These are phyloP conservation scores for Biscogniauxia sp. DNA, from an alignment of 2,329 filamentous ascomycete genomes.

Conservation along the genomic window DNA sequence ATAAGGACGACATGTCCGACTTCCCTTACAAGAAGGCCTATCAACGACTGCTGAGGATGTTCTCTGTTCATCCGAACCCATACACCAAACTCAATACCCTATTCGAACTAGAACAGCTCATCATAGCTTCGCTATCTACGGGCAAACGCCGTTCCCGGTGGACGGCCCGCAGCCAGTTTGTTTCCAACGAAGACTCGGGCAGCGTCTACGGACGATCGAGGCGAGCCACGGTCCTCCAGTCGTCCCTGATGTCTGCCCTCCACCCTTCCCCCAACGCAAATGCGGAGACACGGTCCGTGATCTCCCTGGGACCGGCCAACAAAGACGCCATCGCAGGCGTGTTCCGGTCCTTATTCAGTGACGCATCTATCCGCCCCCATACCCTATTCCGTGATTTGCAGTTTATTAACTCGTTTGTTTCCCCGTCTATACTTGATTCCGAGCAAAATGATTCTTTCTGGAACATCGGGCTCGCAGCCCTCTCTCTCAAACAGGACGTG, in stretches of 20 bases:
- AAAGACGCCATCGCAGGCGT: conserved; percentile 66
- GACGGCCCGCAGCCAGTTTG: conserved; percentile 38
- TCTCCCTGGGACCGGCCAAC: conserved; percentile 49
- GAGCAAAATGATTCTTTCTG: conserved; percentile 78
- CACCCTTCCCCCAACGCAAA: conserved; percentile 40
- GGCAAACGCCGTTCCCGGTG: conserved; percentile 42
- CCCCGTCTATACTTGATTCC: conserved; percentile 58
- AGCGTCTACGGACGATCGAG: conserved; percentile 39
- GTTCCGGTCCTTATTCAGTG: conserved; percentile 65
- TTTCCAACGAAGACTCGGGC: conserved; percentile 33
- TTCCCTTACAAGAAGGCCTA: conserved; percentile 85
- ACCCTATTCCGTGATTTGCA: conserved; percentile 81
- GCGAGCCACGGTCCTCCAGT: conserved; percentile 55
- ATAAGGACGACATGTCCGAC: conserved; percentile 43
- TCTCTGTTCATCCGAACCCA: conserved; percentile 86
- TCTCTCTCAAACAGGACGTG: conserved; percentile 85
- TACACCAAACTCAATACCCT: conserved; percentile 81
- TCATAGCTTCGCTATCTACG: conserved; percentile 69
- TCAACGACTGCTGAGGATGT: conserved; percentile 74
- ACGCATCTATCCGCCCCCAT: conserved; percentile 68
- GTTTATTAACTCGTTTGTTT: conserved; percentile 67
- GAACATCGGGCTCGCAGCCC: conserved; percentile 82
- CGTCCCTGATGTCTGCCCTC: conserved; percentile 35
- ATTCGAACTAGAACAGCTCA: conserved; percentile 78
- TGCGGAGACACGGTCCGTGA: conserved; percentile 47